phyloP scores from a whole-genome alignment of 148 eudicot species.

The Rhododendron mucronatum region DNA sequence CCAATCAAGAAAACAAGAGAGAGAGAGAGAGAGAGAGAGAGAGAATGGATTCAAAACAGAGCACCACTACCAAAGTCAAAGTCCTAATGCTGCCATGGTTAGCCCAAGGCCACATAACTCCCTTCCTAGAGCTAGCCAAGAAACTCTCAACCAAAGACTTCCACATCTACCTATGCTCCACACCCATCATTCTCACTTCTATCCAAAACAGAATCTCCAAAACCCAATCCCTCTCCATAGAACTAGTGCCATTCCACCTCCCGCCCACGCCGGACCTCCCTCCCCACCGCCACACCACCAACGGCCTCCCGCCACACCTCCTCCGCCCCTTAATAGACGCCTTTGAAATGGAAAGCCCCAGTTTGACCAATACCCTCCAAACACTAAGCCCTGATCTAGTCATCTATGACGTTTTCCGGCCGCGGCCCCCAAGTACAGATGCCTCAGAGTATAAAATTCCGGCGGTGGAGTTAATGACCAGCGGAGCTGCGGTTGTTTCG shows the following conservation, averaged over 20 bases:
- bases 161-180: not conserved
- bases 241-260: not conserved
- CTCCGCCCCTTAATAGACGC: constrained; percentile 13
- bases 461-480: constrained; percentile 16
- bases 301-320: constrained; percentile 29
- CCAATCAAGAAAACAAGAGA: too few species aligned
- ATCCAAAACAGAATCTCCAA: not conserved
- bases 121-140: constrained; percentile 11
- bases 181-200: not conserved
- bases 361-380: not conserved
- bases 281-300: constrained; percentile 23
- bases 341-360: constrained; percentile 13
- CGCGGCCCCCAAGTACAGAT: constrained; percentile 18
- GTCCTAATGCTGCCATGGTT: constrained; percentile 14
- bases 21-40: not conserved
- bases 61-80: not conserved
- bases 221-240: not conserved
- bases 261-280: constrained; percentile 12
- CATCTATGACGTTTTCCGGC: constrained; percentile 27
- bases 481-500: constrained; percentile 5
- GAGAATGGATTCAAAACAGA: not conserved
- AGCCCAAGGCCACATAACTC: constrained; percentile 11
- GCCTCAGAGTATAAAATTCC: constrained; percentile 1
- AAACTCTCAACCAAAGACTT: not conserved
- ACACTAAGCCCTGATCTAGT: constrained; percentile 18